Evolutionary conservation across 2,329 filamentous ascomycete species (phyloP), one percentile per base, ranked within the genome.

Genomic region (Cladosporium sp.): DNA sequence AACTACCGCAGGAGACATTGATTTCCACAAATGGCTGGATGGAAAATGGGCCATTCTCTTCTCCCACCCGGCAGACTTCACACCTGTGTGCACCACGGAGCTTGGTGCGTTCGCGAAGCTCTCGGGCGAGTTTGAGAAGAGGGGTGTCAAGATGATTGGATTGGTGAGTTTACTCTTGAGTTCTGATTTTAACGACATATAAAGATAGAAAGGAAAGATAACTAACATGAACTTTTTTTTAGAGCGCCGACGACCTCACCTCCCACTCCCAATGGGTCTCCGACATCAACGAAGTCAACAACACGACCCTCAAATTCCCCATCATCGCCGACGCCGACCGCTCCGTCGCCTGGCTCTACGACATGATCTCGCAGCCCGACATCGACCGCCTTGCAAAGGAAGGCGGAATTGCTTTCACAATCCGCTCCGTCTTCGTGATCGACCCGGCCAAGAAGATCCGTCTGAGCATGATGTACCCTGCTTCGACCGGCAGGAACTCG

Each of bases 81-180:
- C 92, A 1, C 92, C 92, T 57, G 92, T 96, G 61, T 97, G 92
- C 83, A 97, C 92, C 64, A 97, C 92, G 57, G 92, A 97, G 80
- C 88, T 97, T 63, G 92, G 92, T 63, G 92, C 92, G 61, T 95
- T 97, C 70, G 89, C 92, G 67, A 94, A 92, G 78, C 83, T 96
- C 64, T 87, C 91, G 80, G 84, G 86, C 69, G 91, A 96, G 76
- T 96, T 97, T 77, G 83, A 86, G 70, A 90, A 89, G 81, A 87
- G 92, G 64, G 86, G 86, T 64, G 90, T 93, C 70, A 95, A 96
- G 84, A 86, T 96, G 78, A 93, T 96, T 69, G 92, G 92, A 51
- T 83, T 97, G 66, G 79, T 82, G 51, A 55, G 51, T 43, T n/a
- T n/a, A 51, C 83, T 97, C 66, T 79, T 82, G 51, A 55, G 40